Evolutionary conservation across 1,139 yeast species (phyloP).

Genomic region (Debaryomyces nepalensis): DNA sequence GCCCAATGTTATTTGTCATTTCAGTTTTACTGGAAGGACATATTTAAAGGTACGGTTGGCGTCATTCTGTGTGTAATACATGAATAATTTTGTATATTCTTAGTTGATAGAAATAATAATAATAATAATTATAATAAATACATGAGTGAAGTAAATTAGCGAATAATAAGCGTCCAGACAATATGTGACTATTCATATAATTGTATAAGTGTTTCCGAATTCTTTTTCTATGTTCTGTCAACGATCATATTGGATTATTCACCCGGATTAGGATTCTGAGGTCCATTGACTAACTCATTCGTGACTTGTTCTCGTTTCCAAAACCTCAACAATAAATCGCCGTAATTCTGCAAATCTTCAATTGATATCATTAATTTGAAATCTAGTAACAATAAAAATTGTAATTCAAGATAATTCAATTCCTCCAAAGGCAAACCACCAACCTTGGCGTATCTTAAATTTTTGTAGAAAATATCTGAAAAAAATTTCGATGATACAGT

Average conservation of each 20-base stretch:
- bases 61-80: not conserved
- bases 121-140: constrained; percentile 6
- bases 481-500: constrained; percentile 96
- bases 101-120: not conserved
- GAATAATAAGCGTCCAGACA: not conserved
- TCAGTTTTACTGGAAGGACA: no score
- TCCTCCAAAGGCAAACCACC: constrained; percentile 97
- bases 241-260: constrained; percentile 46
- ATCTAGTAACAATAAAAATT: constrained; percentile 81
- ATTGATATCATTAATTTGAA: constrained; percentile 85
- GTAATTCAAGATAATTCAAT: constrained; percentile 87
- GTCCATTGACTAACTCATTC: constrained; percentile 38
- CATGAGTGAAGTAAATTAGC: constrained; percentile 8
- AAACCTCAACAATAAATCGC: constrained; percentile 80
- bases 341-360: constrained; percentile 90
- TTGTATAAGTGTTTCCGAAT: not conserved
- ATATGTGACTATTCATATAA: not conserved
- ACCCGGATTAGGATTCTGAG: constrained; percentile 47
- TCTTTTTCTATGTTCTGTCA: constrained; percentile 35
- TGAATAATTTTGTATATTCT: not conserved
- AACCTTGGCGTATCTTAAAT: constrained; percentile 94
- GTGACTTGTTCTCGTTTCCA: constrained; percentile 72
- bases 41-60: no score
- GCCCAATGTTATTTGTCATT: no score
- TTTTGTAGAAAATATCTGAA: constrained; percentile 94